Conservation (phyloP, 1,284 basidiomycete genomes). For the Lentinula novae-zelandiae region DNA sequence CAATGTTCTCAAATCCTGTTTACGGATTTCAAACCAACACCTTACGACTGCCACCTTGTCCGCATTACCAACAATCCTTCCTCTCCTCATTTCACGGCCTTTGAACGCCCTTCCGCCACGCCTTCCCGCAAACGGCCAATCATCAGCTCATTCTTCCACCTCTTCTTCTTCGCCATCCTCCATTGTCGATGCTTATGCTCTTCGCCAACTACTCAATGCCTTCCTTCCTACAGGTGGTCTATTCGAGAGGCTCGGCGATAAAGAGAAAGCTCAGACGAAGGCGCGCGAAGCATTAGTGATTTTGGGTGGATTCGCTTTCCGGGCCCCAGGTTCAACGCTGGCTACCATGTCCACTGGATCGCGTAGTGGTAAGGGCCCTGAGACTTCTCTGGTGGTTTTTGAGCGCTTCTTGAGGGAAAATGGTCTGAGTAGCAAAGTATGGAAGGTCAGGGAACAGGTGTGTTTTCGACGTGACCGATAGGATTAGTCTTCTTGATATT, state of each 20-base stretch:
- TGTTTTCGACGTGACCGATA: not conserved
- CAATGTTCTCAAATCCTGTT: slow-evolving; percentile 64
- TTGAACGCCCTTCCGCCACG: slow-evolving; percentile 26
- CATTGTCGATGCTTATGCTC: slow-evolving; percentile 48
- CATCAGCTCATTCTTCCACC: slow-evolving; percentile 49
- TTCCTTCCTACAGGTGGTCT: slow-evolving; percentile 74
- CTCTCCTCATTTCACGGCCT: slow-evolving; percentile 49
- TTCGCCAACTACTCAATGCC: slow-evolving; percentile 63
- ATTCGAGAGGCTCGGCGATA: slow-evolving; percentile 81
- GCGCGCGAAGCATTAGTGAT: slow-evolving; percentile 74
- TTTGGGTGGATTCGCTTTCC: slow-evolving; percentile 70
- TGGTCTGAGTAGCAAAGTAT: slow-evolving; percentile 75
- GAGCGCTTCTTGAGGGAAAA: slow-evolving; percentile 73
- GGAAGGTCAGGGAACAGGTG: slow-evolving; percentile 82
- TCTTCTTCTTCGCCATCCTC: slow-evolving; percentile 38
- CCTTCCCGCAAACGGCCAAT: slow-evolving; percentile 24
- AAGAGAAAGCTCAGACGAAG: slow-evolving; percentile 69
- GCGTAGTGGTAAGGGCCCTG: slow-evolving; percentile 67
- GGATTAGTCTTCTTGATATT: not conserved
- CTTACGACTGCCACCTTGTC: slow-evolving; percentile 71
- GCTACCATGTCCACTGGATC: slow-evolving; percentile 39
- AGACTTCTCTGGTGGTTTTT: slow-evolving; percentile 73
- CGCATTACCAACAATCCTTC: slow-evolving; percentile 60
- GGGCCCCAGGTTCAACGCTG: slow-evolving; percentile 37
- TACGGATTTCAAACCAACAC: slow-evolving; percentile 80